Conservation (phyloP, 73 alveolate genomes). For the Symbiodinium natans region DNA sequence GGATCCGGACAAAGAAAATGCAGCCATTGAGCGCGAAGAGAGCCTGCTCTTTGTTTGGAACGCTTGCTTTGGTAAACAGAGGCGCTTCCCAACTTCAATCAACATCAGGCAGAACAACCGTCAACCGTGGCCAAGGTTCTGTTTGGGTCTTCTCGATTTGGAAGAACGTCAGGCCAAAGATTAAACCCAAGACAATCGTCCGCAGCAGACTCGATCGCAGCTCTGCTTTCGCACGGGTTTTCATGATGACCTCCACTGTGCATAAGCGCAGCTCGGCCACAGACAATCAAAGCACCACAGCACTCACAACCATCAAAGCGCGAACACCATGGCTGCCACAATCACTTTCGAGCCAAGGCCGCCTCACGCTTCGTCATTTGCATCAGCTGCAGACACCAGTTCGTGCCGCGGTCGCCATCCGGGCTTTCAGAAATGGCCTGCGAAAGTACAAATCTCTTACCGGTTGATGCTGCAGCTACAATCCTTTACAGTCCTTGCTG, state of each 20-base stretch:
- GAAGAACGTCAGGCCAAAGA: constrained; percentile 58
- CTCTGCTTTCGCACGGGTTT: constrained; percentile 58
- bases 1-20: constrained; percentile 14
- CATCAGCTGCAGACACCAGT: constrained; percentile 28
- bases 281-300: too few relatives aligned
- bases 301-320: too few relatives aligned
- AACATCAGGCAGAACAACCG: neutral
- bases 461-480: neutral
- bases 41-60: neutral
- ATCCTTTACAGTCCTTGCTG: neutral
- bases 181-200: constrained; percentile 38
- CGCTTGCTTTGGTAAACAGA: neutral
- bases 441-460: neutral
- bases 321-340: too few relatives aligned
- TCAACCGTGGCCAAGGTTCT: neutral
- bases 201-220: constrained; percentile 50
- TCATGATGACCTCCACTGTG: constrained; percentile 39
- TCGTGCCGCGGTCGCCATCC: constrained; percentile 19
- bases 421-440: constrained; percentile 30
- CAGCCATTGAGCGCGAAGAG: constrained; percentile 65
- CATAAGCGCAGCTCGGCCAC: neutral
- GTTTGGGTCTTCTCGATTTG: constrained; percentile 57
- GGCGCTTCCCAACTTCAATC: neutral
- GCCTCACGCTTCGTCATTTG: constrained; percentile 62
- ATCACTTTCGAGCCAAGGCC: neutral